Evolutionary conservation across 805 yeast genomes (phyloP), one percentile per base, ranked within the genome.

Genomic region (Pichia eremophila): DNA sequence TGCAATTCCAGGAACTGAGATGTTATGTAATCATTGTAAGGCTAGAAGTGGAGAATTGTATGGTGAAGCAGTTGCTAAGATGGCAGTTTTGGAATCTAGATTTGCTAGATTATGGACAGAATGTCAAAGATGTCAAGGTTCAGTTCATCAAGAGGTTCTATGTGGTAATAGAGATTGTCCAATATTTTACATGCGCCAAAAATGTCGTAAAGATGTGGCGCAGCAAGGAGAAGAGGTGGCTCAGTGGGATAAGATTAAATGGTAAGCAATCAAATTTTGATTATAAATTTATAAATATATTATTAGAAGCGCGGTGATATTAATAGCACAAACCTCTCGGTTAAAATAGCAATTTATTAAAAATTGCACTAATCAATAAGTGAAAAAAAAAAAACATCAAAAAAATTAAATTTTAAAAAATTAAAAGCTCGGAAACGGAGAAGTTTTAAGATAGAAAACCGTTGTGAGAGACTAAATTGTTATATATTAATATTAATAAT

Each of bases 131-230:
- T 93, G 99, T 65, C 97, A 95, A 57, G 98, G 98, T 0, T 85
- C 93, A 27, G 69, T 95, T 46, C 97, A 93, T 58, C 96, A 89
- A 65, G 98, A 93, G 57, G 98, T 93, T 4, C 70, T 91, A 25
- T 93, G 99, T 64, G 82, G 96, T 0, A 88, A 91, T 55, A 89
- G 90, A 55, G 98, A 93, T 65, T 93, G 99, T 68, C 96, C 97
- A 2, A 93, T 93, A 36, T 93, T 93, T 60, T 93, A 93, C 64
- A 93, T 93, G 99, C 75, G 99, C 60, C 90, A 79, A 65, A 83
- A 84, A 60, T 85, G 83, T 9, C 91, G 84, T 58, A 85, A 83
- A 62, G 95, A 85, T 57, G 75, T 81, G 8, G 62, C 67, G 34
- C 71, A 70, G 37, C 83, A 80, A 48, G 68, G 78, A 9, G 63